Base-by-base conservation (phyloP, 495 filamentous ascomycete species). In the Penicillium atrosanguineum region DNA sequence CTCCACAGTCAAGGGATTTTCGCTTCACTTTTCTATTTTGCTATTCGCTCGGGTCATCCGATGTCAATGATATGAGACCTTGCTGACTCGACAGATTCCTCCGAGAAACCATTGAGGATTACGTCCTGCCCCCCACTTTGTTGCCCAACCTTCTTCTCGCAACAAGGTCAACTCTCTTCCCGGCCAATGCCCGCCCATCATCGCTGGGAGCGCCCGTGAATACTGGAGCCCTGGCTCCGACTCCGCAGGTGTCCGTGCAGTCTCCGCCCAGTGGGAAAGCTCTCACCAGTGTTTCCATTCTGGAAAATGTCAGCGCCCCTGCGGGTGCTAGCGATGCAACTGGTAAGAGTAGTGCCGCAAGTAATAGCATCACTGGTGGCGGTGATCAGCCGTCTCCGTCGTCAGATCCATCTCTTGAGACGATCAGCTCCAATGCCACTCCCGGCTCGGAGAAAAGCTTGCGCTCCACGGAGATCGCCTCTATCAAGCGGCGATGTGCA, bases 141-240 rank as follows among this genome's bases (percentile, higher is more conserved):
- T 77, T 94, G 48, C 89, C 90, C 69, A 79, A 82, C 57, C 75
- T 91, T 52, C 85, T 97, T 55, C 82, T 84, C 63, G 80, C 78
- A 50, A 77, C 84, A 60, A 85, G 93, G 67, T 81, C 79, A 45
- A 78, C 86, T 48, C 71, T 96, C 40, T 95, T 95, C 67, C 91
- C 92, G 25, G 82, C 86, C 72, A 92, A 94, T 71, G 70, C 81
- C 18, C 73, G 80, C 48, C 73, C 76, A 19, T 43, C 39, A 46
- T 46, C 65, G 34, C 47, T 48, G 44, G 56, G 58, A 54, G 50
- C 54, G 59, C 44, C 49, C 44, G 59, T 57, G n/a, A 60, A 53
- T 62, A 53, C 44, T 57, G 56, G 40, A 56, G 47, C 52, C 42
- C 55, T 55, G 51, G 52, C 51, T 49, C 56, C 65, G 51, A 50